phyloP scores from a whole-genome alignment of 495 filamentous ascomycete genomes.

The Penicillium longicatenatum region DNA sequence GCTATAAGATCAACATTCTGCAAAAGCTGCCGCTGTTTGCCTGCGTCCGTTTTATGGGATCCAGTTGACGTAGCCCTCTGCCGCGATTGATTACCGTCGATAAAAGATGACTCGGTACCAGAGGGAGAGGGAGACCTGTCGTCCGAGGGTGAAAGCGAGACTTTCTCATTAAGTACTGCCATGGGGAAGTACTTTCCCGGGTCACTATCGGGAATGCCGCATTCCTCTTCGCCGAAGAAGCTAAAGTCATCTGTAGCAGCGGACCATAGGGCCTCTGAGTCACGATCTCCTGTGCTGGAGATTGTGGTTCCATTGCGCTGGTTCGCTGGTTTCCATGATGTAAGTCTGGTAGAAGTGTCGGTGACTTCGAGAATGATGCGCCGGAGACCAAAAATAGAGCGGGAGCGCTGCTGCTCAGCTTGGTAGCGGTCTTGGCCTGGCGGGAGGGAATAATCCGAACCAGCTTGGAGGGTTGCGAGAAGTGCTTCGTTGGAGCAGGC shows the following conservation, averaged over 20 bases:
- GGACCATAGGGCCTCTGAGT: slow-evolving; percentile 62
- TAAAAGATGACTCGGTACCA: slow-evolving; percentile 16
- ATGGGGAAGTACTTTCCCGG: slow-evolving; percentile 47
- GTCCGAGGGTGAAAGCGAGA: slow-evolving; percentile 39
- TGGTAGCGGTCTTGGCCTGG: slow-evolving; percentile 45
- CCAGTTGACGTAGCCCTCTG: slow-evolving; percentile 8
- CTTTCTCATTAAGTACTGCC: slow-evolving; percentile 47
- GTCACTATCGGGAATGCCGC: slow-evolving; percentile 50
- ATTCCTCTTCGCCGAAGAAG: slow-evolving; percentile 66
- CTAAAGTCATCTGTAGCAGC: slow-evolving; percentile 62
- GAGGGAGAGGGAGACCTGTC: slow-evolving; percentile 28
- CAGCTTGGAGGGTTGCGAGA: slow-evolving; percentile 56
- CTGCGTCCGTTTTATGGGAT: not conserved
- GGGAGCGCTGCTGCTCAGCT: slow-evolving; percentile 45
- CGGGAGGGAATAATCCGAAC: slow-evolving; percentile 51
- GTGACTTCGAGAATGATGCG: slow-evolving; percentile 60
- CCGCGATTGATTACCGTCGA: slow-evolving; percentile 8
- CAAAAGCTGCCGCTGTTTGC: slow-evolving; percentile 9
- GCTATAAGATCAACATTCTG: slow-evolving; percentile 48
- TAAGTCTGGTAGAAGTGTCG: slow-evolving; percentile 30
- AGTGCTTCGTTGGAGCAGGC: slow-evolving; percentile 61
- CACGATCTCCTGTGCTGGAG: slow-evolving; percentile 62
- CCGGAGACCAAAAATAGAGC: slow-evolving; percentile 56
- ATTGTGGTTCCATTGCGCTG: slow-evolving; percentile 42
- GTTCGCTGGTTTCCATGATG: slow-evolving; percentile 41